Percentiles rank a stretch among this genome's conserved stretches.
These are phyloP conservation scores for Pachysolen tannophilus DNA, from an alignment of 805 yeast genomes.

Conservation along the genomic window DNA sequence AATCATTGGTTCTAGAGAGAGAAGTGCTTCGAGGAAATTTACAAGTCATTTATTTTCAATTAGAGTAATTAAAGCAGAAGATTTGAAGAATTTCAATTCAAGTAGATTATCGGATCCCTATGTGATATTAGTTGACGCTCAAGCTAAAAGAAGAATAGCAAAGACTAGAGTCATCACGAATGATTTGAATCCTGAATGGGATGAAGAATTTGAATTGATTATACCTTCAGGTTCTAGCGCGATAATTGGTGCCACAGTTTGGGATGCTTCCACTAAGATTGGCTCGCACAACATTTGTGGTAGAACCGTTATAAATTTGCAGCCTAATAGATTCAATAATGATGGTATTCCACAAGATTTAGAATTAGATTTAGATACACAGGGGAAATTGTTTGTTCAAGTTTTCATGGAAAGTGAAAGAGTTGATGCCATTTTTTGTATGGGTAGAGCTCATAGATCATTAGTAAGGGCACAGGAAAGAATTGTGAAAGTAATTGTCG, in stretches of 20 bases:
- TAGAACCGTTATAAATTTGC: slow-evolving; percentile 48
- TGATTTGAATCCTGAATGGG: slow-evolving; percentile 72
- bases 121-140: slow-evolving; percentile 54
- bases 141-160: slow-evolving; percentile 47
- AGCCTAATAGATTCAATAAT: slow-evolving; percentile 53
- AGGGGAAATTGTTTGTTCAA: slow-evolving; percentile 60
- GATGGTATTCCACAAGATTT: slow-evolving; percentile 62
- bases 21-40: not conserved
- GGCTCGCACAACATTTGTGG: slow-evolving; percentile 61
- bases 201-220: slow-evolving; percentile 66
- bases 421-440: slow-evolving; percentile 70
- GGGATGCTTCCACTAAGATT: slow-evolving; percentile 51
- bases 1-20: not conserved
- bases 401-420: slow-evolving; percentile 74
- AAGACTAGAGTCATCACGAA: slow-evolving; percentile 59
- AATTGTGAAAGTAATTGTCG: slow-evolving; percentile 61
- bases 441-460: slow-evolving; percentile 68
- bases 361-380: slow-evolving; percentile 52
- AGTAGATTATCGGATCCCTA: slow-evolving; percentile 48
- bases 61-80: slow-evolving; percentile 55
- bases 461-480: slow-evolving; percentile 59
- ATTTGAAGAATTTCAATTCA: slow-evolving; percentile 37
- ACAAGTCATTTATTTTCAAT: slow-evolving; percentile 55
- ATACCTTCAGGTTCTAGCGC: slow-evolving; percentile 25
- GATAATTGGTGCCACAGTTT: slow-evolving; percentile 51